Conservation (phyloP, 768 basidiomycete genomes). For the Tricholoma sp. region DNA sequence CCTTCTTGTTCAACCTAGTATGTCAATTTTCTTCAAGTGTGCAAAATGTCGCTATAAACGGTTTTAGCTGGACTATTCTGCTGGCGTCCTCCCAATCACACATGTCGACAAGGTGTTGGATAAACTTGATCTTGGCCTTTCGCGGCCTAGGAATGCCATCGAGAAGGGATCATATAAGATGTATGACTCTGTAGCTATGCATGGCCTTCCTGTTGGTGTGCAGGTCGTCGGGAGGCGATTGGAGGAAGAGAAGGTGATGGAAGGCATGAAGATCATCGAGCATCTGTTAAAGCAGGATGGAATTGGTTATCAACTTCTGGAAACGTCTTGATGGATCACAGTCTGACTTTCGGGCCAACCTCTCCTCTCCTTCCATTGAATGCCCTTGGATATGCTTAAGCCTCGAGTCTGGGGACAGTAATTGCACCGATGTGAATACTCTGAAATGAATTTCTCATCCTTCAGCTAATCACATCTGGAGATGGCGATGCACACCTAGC, state of each 20-base stretch:
- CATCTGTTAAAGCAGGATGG: constrained; percentile 23
- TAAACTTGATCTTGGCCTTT: constrained; percentile 24
- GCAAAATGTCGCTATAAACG: not conserved
- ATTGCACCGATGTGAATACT: too few species aligned
- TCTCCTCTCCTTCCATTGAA: too few species aligned
- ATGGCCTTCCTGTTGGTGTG: constrained; percentile 55
- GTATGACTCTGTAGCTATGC: constrained; percentile 49
- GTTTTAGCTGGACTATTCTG: constrained; percentile 45
- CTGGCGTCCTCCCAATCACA: constrained; percentile 56
- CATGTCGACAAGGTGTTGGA: constrained; percentile 43
- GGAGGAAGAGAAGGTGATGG: constrained; percentile 61
- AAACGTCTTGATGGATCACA: not conserved
- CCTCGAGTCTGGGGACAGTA: too few species aligned
- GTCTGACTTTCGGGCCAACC: too few species aligned
- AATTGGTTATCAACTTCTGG: constrained; percentile 16
- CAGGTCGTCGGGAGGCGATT: constrained; percentile 55
- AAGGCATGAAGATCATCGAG: constrained; percentile 54
- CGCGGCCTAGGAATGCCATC: constrained; percentile 36
- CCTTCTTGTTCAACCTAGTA: constrained; percentile 58
- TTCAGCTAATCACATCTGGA: too few species aligned
- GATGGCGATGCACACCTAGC: too few species aligned
- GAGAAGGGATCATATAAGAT: constrained; percentile 42
- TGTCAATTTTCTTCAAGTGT: constrained; percentile 10
- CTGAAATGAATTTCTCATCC: too few species aligned
- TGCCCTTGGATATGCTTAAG: too few species aligned